Evolutionary conservation across 2,329 filamentous ascomycete species (phyloP).

Genomic region (Clathrospora elynae): DNA sequence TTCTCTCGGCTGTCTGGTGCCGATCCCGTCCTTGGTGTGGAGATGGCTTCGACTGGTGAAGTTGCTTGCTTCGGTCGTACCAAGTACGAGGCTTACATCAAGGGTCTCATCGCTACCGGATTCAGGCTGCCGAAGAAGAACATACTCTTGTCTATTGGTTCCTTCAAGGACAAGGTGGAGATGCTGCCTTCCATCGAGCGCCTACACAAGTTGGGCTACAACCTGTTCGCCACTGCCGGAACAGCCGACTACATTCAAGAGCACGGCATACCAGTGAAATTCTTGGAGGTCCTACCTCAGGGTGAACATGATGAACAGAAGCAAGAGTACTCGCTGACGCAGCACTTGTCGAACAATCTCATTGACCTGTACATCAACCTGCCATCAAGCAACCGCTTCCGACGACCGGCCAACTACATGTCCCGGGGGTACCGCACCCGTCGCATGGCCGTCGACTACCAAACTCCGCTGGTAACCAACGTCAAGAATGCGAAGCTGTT

Average conservation of each 20-base stretch:
- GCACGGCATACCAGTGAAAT: slow-evolving; percentile 89
- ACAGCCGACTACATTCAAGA: slow-evolving; percentile 96
- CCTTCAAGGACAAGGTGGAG: slow-evolving; percentile 97
- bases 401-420: slow-evolving; percentile 97
- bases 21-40: slow-evolving; percentile 93
- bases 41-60: slow-evolving; percentile 99
- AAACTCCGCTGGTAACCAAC: slow-evolving; percentile 95
- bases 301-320: slow-evolving; percentile 77
- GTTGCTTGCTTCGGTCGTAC: slow-evolving; percentile 95
- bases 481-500: slow-evolving; percentile 99
- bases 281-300: slow-evolving; percentile 75
- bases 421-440: slow-evolving; percentile 95
- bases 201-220: slow-evolving; percentile 88
- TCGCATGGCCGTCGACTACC: slow-evolving; percentile 97
- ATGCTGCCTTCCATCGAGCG: slow-evolving; percentile 92
- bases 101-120: slow-evolving; percentile 91
- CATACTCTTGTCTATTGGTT: slow-evolving; percentile 91
- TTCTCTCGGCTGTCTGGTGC: slow-evolving; percentile 96
- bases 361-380: slow-evolving; percentile 99
- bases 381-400: slow-evolving; percentile 97
- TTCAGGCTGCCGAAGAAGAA: slow-evolving; percentile 97
- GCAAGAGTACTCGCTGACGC: slow-evolving; percentile 94
- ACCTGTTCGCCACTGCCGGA: slow-evolving; percentile 93
- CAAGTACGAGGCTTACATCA: slow-evolving; percentile 97
- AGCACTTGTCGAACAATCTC: slow-evolving; percentile 95